Evolutionary conservation across 345 rosid genomes (phyloP).

Genomic region (Nephelium lappaceum): DNA sequence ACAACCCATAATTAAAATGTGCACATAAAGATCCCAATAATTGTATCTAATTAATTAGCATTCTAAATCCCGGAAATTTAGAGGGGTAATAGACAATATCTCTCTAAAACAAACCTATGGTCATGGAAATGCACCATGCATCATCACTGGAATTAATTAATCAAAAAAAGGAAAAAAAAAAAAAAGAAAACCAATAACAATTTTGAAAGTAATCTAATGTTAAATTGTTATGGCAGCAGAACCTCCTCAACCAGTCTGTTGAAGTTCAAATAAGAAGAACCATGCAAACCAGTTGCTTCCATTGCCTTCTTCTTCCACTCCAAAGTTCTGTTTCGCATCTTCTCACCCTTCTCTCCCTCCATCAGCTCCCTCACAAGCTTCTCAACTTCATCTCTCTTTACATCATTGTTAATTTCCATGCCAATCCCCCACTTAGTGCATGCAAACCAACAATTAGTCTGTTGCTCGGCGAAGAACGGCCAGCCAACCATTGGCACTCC

Average conservation of each 20-base stretch:
- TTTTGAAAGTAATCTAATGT: neutral
- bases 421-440: slow-evolving; percentile 18
- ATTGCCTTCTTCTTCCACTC: slow-evolving; percentile 23
- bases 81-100: too few species aligned
- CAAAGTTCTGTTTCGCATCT: neutral
- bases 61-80: too few species aligned
- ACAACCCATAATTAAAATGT: too few species aligned
- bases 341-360: neutral
- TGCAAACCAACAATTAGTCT: slow-evolving; percentile 3
- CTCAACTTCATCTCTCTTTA: slow-evolving; percentile 22
- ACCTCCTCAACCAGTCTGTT: slow-evolving; percentile 14
- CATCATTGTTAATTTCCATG: slow-evolving; percentile 8
- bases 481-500: slow-evolving; percentile 27
- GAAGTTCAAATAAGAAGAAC: slow-evolving; percentile 13
- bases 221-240: neutral
- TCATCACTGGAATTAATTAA: too few species aligned
- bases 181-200: neutral
- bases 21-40: too few species aligned
- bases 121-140: too few species aligned
- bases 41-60: too few species aligned
- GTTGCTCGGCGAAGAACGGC: slow-evolving; percentile 25
- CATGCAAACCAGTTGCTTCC: neutral
- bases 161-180: too few species aligned
- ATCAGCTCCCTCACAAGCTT: slow-evolving; percentile 20
- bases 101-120: too few species aligned